A percentile compares a stretch with the other conserved stretches of the same genome.
phyloP scores from a whole-genome alignment of 495 filamentous ascomycete genomes.

The Choiromyces venosus region DNA sequence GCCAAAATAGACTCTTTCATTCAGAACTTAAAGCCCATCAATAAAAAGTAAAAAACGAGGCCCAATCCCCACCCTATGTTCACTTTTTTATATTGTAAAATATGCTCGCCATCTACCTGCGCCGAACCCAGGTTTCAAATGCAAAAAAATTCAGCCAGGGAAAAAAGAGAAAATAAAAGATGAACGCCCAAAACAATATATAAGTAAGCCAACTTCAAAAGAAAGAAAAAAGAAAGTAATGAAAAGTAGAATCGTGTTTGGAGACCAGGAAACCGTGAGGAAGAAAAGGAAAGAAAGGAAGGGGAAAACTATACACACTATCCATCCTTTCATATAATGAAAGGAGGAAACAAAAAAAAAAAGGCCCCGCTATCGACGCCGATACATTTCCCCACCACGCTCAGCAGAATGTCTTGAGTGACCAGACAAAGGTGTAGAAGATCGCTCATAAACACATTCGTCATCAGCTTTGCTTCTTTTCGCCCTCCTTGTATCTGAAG shows the following conservation, averaged over 20 bases:
- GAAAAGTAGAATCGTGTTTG: background rate
- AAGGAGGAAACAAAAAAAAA: too few species aligned
- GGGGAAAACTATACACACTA: background rate
- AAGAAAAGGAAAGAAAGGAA: background rate
- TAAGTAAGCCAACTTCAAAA: background rate
- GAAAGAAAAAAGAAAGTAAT: background rate
- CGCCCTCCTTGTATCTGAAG: slow-evolving; percentile 24
- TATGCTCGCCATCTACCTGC: background rate
- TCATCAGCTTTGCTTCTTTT: slow-evolving; percentile 32
- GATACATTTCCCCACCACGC: background rate
- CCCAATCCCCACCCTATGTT: background rate
- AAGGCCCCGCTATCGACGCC: background rate
- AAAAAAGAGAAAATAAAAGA: background rate
- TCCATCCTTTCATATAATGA: background rate
- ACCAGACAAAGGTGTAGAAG: background rate
- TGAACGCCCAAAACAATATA: background rate
- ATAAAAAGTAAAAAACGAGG: background rate
- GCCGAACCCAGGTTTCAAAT: background rate
- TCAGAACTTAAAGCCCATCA: background rate
- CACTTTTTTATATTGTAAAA: background rate
- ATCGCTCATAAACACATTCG: slow-evolving; percentile 1
- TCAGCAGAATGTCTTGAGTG: background rate
- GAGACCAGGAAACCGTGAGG: background rate
- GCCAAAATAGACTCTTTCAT: background rate
- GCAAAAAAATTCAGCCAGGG: background rate